Base-by-base conservation (phyloP, 2,329 filamentous ascomycete genomes). In the Achaetomium macrosporum region DNA sequence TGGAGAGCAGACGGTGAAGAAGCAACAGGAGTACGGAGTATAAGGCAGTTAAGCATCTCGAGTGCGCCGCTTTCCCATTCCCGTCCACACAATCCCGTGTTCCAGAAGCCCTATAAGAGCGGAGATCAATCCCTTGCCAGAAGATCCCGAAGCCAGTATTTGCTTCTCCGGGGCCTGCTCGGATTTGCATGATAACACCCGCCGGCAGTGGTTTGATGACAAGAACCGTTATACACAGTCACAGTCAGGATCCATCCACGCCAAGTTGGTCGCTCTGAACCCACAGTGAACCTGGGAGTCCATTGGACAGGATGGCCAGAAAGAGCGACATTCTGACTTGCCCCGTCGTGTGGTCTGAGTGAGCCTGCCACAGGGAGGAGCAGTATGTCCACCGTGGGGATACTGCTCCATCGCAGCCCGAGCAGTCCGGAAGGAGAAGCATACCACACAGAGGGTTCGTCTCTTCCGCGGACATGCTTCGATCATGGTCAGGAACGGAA, bases 381-480 rank as follows among this genome's bases (percentile, higher is more conserved):
- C 25, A 16, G 31, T 31, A 33, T 48, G 35, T 40, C 47, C 37
- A 33, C 31, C 29, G 16, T 40, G 16, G 43, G 12, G 5, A 41
- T 11, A 3, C 42, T 16, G n/a, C 19, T 37, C 35, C 35, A 37
- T 16, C 2, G 11, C 19, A 25, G 35, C 30, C 52, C 52, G 52
- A 50, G 52, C 47, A 50, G 43, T 2, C 19, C 52, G 52, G 47
- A 54, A 41, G 51, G 41, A 41, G 37, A 42, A 15, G 25, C 47
- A 17, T 30, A 11, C 42, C 25, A 45, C n/a, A n/a, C 25, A 16
- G 31, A 15, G 16, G 44, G 20, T 25, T 31, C 10, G 13, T 29
- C 12, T 42, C 39, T 56, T 59, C 59, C 59, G 59, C 59, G 59
- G 59, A 60, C 44, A 56, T 61, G 42, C 29, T 35, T 47, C 43